Evolutionary conservation across 345 rosid species (phyloP).

Genomic region (Kandelia obovata): DNA sequence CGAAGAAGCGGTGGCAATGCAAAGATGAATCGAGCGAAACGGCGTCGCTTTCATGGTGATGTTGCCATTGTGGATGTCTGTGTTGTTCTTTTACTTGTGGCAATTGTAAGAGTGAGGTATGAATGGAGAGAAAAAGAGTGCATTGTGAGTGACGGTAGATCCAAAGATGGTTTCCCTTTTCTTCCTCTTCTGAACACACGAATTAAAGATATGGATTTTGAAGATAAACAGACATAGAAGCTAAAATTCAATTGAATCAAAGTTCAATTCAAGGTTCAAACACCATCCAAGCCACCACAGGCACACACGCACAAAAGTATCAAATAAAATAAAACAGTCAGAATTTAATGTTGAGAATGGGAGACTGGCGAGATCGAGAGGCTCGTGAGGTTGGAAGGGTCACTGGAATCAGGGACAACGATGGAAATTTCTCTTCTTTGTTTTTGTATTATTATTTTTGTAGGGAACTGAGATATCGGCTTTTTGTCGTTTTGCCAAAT

Average conservation of each 20-base stretch:
- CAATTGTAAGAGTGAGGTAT: no score
- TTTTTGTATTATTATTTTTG: no score
- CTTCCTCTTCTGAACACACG: background rate
- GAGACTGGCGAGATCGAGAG: slow-evolving; percentile 11
- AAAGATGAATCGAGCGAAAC: background rate
- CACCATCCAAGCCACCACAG: background rate
- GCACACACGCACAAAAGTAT: no score
- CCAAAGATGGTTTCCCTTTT: background rate
- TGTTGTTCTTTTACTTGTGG: no score
- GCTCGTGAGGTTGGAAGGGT: background rate
- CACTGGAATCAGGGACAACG: background rate
- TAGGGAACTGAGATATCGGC: slow-evolving; percentile 27
- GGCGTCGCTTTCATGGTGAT: slow-evolving; percentile 13
- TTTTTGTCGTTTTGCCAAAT: slow-evolving; percentile 5
- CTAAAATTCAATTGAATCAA: background rate
- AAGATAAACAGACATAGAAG: background rate
- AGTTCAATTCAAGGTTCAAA: background rate
- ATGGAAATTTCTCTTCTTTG: background rate
- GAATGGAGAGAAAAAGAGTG: background rate
- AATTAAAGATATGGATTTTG: background rate
- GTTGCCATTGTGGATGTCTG: no score
- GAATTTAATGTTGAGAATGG: background rate
- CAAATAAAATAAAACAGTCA: no score
- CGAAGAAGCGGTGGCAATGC: background rate
- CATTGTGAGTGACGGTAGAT: slow-evolving; percentile 12